Evolutionary conservation across 192 early-diverging fungal species (phyloP), one percentile per base, ranked within the genome.

Genomic region (Paraglomus occultum): DNA sequence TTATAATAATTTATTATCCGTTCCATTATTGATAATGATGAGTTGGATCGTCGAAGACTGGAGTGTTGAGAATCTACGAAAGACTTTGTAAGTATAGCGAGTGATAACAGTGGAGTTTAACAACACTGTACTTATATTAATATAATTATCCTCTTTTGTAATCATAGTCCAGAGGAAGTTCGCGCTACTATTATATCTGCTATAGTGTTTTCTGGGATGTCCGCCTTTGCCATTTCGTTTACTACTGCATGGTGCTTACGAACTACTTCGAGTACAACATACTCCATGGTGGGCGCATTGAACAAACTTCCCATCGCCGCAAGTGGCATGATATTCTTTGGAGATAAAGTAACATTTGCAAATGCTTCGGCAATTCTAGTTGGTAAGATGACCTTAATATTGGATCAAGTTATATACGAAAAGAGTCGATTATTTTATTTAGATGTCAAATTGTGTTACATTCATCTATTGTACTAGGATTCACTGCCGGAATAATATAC

Each of bases 281-380:
- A 92, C 75, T 89, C 87, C n/a, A 99, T 99, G 97, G 95, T 95
- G 38, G 97, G 97, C 10, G 95, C 97, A 10, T 88, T 99, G 51
- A 99, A 99, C 80, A 99, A 99, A 74, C 80, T 99, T 42, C 97
- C 97, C 14, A 94, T 99, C 67, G 92, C 95, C 5, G 80, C 96
- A 39, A 91, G 91, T 66, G 95, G 96, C 43, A 98, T 99, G 82
- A 48, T 99, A 11, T 97, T 96, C 82, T 94, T 99, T 80, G 88
- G 88, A 51, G 95, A 95, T 68, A 86, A 88, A 15, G 84, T 93
- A 18, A 93, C 92, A 0, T 75, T 87, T 53, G 94, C 89, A 40
- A 88, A 90, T 68, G 88, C 98, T 17, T 79, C 86, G 47, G 92
- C 91, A n/a, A 92, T 99, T 9, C 44, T 93, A 60, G 85, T 98